Conservation (phyloP, 1,139 yeast species). For the Arxiozyma heterogenica region DNA sequence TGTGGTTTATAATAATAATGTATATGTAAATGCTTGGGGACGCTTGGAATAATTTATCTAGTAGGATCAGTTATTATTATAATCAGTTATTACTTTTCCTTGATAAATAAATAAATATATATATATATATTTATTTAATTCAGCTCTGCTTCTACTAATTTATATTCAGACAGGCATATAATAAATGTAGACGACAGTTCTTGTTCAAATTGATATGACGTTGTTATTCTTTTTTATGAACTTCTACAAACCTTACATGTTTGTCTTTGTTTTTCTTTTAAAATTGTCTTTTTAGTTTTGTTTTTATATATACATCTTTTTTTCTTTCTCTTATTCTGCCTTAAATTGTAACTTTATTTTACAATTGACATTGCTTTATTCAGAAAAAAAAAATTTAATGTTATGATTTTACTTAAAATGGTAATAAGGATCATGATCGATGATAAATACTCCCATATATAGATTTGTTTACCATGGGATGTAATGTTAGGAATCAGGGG, state of each 20-base stretch:
- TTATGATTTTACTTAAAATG: slow-evolving; percentile 1
- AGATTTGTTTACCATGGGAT: background rate
- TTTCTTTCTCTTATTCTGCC: background rate
- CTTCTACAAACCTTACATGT: no score
- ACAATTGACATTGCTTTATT: background rate
- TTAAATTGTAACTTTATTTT: background rate
- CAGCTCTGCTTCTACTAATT: no score
- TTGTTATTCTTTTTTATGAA: background rate
- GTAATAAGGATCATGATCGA: background rate
- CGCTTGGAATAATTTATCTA: no score
- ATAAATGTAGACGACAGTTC: no score
- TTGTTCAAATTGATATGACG: background rate
- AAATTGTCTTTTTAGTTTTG: background rate
- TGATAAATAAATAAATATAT: no score
- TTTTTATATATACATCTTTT: background rate
- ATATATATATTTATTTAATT: no score
- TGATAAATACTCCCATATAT: background rate
- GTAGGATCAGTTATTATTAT: background rate
- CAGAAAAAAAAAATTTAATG: background rate
- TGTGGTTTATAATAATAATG: background rate
- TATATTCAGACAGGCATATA: background rate
- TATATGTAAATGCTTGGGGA: background rate
- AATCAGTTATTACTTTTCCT: background rate
- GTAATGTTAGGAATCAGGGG: background rate
- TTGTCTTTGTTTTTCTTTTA: no score